phyloP scores from a whole-genome alignment of 1,139 yeast genomes.

The Spathaspora sp. region DNA sequence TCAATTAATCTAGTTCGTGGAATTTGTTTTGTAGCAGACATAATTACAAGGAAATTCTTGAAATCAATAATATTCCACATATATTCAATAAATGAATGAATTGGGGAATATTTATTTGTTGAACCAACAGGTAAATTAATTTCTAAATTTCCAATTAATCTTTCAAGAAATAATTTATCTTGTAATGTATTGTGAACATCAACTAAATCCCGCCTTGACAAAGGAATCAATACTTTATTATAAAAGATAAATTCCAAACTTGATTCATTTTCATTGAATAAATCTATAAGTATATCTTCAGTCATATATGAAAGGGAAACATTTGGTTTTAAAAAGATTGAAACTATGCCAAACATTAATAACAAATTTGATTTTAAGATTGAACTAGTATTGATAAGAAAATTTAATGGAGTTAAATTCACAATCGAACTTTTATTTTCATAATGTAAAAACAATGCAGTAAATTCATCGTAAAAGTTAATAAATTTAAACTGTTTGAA shows the following conservation, averaged over 20 bases:
- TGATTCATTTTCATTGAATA: constrained; percentile 17
- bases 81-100: constrained; percentile 20
- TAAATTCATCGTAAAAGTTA: constrained; percentile 25
- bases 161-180: constrained; percentile 9
- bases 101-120: constrained; percentile 7
- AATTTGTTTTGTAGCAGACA: constrained; percentile 25
- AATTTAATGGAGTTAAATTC: constrained; percentile 5
- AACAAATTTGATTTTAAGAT: constrained; percentile 22
- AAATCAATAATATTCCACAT: constrained; percentile 26
- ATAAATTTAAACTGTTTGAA: constrained; percentile 27
- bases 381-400: constrained; percentile 8
- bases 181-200: constrained; percentile 15
- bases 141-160: constrained; percentile 18
- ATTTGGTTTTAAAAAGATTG: constrained; percentile 30
- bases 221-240: constrained; percentile 17
- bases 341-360: constrained; percentile 25
- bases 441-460: constrained; percentile 14
- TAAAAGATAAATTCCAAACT: constrained; percentile 19
- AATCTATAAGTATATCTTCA: constrained; percentile 20
- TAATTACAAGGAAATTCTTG: constrained; percentile 28
- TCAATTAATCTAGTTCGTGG: constrained; percentile 22
- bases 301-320: constrained; percentile 23
- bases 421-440: neutral
- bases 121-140: constrained; percentile 24
- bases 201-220: constrained; percentile 18